Conservation (phyloP, 2,329 filamentous ascomycete species). For the Tothia fuscella region DNA sequence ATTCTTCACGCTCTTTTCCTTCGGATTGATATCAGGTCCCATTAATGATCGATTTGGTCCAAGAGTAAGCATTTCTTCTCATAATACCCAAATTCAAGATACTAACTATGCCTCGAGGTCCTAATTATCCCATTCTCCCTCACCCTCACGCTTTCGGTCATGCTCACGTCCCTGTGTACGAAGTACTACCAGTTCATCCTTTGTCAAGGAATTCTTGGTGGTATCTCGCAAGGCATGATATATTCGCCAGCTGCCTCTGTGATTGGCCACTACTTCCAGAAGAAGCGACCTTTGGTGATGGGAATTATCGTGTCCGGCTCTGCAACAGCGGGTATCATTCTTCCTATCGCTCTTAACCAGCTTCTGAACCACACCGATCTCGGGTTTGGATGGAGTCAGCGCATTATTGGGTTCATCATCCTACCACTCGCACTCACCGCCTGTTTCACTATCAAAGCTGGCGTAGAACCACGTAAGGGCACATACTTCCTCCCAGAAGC, state of each 20-base stretch:
- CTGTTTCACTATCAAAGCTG: neutral
- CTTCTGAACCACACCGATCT: slow-evolving; percentile 27
- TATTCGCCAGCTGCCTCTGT: slow-evolving; percentile 36
- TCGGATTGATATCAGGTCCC: slow-evolving; percentile 19
- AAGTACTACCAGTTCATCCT: slow-evolving; percentile 9
- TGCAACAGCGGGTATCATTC: slow-evolving; percentile 35
- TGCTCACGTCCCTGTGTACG: neutral
- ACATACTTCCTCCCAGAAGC: slow-evolving; percentile 1
- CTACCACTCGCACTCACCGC: neutral
- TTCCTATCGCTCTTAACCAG: slow-evolving; percentile 44
- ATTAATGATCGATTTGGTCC: neutral
- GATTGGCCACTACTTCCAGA: slow-evolving; percentile 35
- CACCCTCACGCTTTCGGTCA: neutral
- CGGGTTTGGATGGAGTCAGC: slow-evolving; percentile 2
- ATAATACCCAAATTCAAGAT: no score
- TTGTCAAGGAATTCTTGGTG: slow-evolving; percentile 30
- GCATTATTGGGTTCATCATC: slow-evolving; percentile 14
- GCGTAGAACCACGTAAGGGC: neutral
- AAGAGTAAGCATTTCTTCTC: neutral
- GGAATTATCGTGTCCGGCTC: slow-evolving; percentile 34
- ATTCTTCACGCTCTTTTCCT: slow-evolving; percentile 33
- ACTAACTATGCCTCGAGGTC: no score
- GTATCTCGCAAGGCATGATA: slow-evolving; percentile 32
- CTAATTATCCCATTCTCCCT: no score
- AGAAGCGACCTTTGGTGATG: slow-evolving; percentile 30